These are phyloP conservation scores for Citrus australasica DNA, from an alignment of 345 rosid genomes.

Conservation along the genomic window DNA sequence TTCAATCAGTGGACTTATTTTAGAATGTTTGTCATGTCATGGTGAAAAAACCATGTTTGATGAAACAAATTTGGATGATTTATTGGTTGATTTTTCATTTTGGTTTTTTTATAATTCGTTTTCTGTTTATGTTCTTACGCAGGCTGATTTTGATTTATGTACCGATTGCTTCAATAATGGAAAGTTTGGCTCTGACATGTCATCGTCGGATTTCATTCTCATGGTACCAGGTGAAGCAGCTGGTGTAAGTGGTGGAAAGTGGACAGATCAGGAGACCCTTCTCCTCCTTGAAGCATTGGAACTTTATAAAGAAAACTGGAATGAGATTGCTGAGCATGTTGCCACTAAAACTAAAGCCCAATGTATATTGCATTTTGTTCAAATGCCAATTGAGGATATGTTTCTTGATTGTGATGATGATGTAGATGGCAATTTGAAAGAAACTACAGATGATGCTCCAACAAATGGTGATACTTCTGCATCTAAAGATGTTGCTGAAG, in stretches of 20 bases:
- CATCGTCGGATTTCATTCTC: conserved; percentile 88
- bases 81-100: not conserved
- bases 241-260: conserved; percentile 81
- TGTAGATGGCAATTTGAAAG: conserved; percentile 42
- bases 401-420: conserved; percentile 54
- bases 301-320: conserved; percentile 95
- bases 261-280: conserved; percentile 99
- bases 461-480: conserved; percentile 33
- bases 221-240: conserved; percentile 91
- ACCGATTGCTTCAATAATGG: conserved; percentile 85
- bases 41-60: not conserved
- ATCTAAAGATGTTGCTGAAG: conserved; percentile 52
- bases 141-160: conserved; percentile 99
- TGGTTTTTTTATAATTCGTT: conserved; percentile 1
- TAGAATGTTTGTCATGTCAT: not conserved
- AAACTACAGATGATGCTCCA: conserved; percentile 35
- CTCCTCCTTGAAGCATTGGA: conserved; percentile 98
- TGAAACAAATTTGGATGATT: not conserved
- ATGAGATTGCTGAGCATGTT: conserved; percentile 99
- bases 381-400: conserved; percentile 94
- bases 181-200: conserved; percentile 88
- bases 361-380: conserved; percentile 95
- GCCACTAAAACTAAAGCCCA: conserved; percentile 97
- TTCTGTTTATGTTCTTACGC: conserved; percentile 32
- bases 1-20: not conserved